Evolutionary conservation across 1,284 basidiomycete genomes (phyloP), one percentile per base, ranked within the genome.

Genomic region (Ceratobasidium sp.): DNA sequence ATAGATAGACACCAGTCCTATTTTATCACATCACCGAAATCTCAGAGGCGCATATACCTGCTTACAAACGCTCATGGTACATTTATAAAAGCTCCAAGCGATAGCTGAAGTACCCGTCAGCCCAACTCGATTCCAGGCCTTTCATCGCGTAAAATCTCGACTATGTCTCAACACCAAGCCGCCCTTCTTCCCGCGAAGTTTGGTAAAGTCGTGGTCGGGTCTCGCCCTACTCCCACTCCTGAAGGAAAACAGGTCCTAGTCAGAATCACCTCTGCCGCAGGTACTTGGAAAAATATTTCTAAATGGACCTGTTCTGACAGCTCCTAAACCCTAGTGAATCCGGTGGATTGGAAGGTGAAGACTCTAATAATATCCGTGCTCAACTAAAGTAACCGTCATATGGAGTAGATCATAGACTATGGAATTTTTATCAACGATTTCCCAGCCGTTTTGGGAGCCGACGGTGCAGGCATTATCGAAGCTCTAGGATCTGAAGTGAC

Each of bases 141-240:
- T 14, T 14, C 36, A 39, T 5, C 14, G 3, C 8, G 10, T 30
- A 57, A 57, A 26, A 26, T 30, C 8, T 6, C 12, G 21, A 36
- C 32, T 3, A 58, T 58, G 75, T 30, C 72, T 72, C 21, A 72
- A 71, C 64, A 73, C 73, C 36, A 39, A 39, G 60, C 60, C 28
- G 43, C 41, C 28, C 21, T 62, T 30, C 41, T 62, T 14, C 41
- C 32, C 26, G 14, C 39, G n/a, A 62, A 62, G 60, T 43, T 45
- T 12, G 60, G 60, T 16, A 62, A 62, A 34, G 21, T 62, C 21
- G 60, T 46, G 32, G 39, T 58, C 9, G 55, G 55, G 2, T 14
- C 5, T 18, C 55, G 55, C n/a, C 55, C 55, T 36, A 34, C 30
- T 21, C 55, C 55, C 28, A 16, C 55, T 32, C 55, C 55, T 16